A percentile compares a stretch with the other conserved stretches of the same genome.
Conservation (phyloP, 371 early-diverging fungal species). For the Mucor lusitanicus region DNA sequence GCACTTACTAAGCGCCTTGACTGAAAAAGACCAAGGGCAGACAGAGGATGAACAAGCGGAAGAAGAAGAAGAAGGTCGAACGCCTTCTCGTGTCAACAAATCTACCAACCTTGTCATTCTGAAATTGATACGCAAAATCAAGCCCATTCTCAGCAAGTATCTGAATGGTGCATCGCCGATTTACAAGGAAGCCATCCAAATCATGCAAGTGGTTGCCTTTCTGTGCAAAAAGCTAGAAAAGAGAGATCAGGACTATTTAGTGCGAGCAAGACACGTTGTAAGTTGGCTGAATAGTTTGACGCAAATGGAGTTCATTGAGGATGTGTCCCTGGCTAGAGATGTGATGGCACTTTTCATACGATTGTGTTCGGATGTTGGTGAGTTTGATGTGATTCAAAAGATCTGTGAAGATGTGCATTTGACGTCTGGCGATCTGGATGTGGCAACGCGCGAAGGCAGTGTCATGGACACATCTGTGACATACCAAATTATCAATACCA, state of each 20-base stretch:
- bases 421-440: constrained; percentile 36
- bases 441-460: constrained; percentile 7
- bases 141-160: constrained; percentile 26
- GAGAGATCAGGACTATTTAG: constrained; percentile 6
- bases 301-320: constrained; percentile 44
- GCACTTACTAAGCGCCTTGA: neutral
- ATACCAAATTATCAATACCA: constrained; percentile 40
- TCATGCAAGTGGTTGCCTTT: constrained; percentile 35
- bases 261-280: constrained; percentile 12
- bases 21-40: neutral
- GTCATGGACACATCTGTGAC: constrained; percentile 4
- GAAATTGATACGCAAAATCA: neutral
- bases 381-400: constrained; percentile 32
- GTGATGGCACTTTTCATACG: constrained; percentile 32
- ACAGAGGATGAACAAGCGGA: neutral
- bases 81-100: neutral
- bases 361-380: constrained; percentile 24
- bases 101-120: constrained; percentile 6
- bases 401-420: constrained; percentile 39
- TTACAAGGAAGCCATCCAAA: constrained; percentile 44
- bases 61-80: neutral
- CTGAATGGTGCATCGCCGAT: constrained; percentile 35
- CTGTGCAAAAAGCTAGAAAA: constrained; percentile 28
- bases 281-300: constrained; percentile 40
- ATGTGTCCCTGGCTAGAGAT: constrained; percentile 31